Evolutionary conservation across 2,329 filamentous ascomycete genomes (phyloP).

Genomic region (Aspergillus pseudonomiae): DNA sequence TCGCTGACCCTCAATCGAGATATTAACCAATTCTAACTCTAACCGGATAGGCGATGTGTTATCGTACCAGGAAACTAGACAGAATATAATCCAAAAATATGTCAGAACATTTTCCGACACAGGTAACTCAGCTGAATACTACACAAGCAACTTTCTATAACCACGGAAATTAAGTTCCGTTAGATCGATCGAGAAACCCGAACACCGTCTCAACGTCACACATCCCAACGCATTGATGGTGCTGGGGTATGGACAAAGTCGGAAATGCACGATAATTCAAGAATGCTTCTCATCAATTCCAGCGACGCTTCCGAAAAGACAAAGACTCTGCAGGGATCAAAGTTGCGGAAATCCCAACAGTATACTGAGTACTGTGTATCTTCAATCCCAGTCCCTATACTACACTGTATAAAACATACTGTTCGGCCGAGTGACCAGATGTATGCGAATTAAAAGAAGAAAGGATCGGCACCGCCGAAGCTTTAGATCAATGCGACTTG

Average conservation of each 20-base stretch:
- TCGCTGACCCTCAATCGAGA: not conserved
- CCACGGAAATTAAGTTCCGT: not conserved
- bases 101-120: not conserved
- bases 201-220: not conserved
- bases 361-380: constrained; percentile 7
- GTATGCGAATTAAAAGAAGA: not conserved
- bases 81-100: not conserved
- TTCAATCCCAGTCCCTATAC: not conserved
- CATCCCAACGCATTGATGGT: not conserved
- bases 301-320: not conserved
- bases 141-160: not conserved
- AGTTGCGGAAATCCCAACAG: constrained; percentile 5
- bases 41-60: not conserved
- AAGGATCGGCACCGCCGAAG: constrained; percentile 15
- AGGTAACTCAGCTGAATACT: not conserved
- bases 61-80: not conserved
- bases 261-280: not conserved
- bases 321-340: not conserved
- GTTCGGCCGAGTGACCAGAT: constrained; percentile 2
- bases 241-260: not conserved
- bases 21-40: not conserved
- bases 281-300: not conserved
- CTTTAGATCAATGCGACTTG: constrained; percentile 16
- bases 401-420: constrained; percentile 7
- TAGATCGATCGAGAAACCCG: not conserved